Evolutionary conservation across 2,329 filamentous ascomycete genomes (phyloP).

Genomic region (Fusarium acutatum): DNA sequence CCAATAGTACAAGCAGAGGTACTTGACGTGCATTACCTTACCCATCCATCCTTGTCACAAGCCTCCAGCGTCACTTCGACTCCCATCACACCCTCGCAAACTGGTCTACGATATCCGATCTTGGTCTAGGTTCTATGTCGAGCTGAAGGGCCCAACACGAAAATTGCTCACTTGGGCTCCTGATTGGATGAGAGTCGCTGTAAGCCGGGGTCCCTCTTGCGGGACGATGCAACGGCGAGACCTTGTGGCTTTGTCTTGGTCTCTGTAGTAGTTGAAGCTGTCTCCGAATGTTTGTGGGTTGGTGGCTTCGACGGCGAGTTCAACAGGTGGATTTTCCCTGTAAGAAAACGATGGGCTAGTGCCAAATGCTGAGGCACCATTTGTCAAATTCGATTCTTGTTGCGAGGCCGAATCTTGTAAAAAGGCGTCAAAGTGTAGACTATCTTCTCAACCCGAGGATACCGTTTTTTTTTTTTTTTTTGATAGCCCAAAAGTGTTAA

Average conservation of each 20-base stretch:
- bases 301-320: conserved; percentile 6
- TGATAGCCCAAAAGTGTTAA: conserved; percentile 10
- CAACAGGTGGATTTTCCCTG: not conserved
- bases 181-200: not conserved
- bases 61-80: conserved; percentile 26
- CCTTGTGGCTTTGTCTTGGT: conserved; percentile 26
- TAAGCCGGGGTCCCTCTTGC: not conserved
- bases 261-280: not conserved
- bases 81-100: conserved; percentile 15
- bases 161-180: not conserved
- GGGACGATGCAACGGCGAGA: conserved; percentile 13
- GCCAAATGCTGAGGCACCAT: not conserved
- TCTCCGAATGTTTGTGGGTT: not conserved
- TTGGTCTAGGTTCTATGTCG: conserved; percentile 7
- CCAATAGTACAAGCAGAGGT: conserved; percentile 1
- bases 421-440: conserved; percentile 7
- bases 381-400: not conserved
- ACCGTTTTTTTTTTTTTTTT: not conserved
- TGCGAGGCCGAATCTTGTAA: not conserved
- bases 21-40: not conserved
- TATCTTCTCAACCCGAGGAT: not conserved
- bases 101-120: conserved; percentile 9
- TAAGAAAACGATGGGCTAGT: not conserved
- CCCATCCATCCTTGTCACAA: conserved; percentile 9
- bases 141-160: not conserved